These are phyloP conservation scores for Starmerella vitae DNA, from an alignment of 805 yeast genomes.

Conservation along the genomic window DNA sequence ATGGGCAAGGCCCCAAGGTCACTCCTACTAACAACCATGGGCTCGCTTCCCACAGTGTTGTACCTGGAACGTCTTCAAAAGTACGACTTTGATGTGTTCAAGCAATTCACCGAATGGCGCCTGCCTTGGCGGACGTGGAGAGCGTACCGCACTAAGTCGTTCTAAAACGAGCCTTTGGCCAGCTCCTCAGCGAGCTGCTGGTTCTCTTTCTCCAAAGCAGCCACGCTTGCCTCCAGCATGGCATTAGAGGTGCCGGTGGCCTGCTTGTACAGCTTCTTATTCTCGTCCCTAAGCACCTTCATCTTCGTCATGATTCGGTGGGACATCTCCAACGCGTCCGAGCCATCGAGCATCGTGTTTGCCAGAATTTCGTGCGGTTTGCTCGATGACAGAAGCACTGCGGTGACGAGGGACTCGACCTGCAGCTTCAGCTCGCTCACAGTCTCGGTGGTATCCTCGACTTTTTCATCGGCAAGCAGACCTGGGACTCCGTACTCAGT, in stretches of 20 bases:
- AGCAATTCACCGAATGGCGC: conserved; percentile 46
- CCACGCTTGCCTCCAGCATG: conserved; percentile 15
- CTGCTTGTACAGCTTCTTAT: conserved; percentile 14
- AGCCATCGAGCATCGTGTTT: conserved; percentile 3
- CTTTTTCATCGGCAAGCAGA: conserved; percentile 3
- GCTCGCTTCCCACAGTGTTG: conserved; percentile 48
- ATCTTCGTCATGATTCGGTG: conserved; percentile 19
- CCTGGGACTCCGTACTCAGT: conserved; percentile 5
- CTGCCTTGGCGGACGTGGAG: conserved; percentile 48
- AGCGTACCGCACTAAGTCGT: conserved; percentile 32
- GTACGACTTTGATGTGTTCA: conserved; percentile 48
- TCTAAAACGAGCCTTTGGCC: conserved; percentile 22
- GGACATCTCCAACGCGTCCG: conserved; percentile 18
- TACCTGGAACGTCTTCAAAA: conserved; percentile 50
- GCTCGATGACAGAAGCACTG: conserved; percentile 8
- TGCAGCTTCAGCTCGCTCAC: conserved; percentile 18
- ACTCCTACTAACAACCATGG: conserved; percentile 53
- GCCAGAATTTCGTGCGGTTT: not conserved
- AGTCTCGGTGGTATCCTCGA: conserved; percentile 4
- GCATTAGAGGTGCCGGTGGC: conserved; percentile 12
- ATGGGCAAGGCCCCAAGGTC: conserved; percentile 36
- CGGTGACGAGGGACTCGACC: conserved; percentile 19
- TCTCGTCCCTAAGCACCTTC: conserved; percentile 18
- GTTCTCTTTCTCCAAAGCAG: conserved; percentile 13
- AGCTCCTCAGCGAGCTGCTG: conserved; percentile 8